These are phyloP conservation scores for Phialocephala subalpina DNA, from an alignment of 2,329 filamentous ascomycete species.

Conservation along the genomic window DNA sequence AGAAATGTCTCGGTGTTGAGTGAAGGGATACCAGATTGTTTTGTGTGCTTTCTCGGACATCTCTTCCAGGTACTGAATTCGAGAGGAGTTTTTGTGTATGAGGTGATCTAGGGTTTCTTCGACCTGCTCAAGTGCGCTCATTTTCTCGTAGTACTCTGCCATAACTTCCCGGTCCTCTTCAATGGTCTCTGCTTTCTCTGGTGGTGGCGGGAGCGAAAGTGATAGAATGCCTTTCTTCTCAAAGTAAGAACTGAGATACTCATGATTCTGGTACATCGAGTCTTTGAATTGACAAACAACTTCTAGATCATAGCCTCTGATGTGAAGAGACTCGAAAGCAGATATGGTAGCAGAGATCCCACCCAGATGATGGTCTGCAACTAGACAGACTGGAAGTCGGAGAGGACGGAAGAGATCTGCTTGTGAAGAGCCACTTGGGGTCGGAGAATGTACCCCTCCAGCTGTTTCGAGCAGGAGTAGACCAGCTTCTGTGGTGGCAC, in stretches of 20 bases:
- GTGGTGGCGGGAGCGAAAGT: conserved; percentile 65
- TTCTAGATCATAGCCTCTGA: conserved; percentile 82
- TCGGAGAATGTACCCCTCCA: conserved; percentile 82
- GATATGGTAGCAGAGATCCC: conserved; percentile 84
- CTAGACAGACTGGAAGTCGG: conserved; percentile 75
- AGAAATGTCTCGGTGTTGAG: conserved; percentile 74
- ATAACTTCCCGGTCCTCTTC: conserved; percentile 64
- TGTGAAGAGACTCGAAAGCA: conserved; percentile 77
- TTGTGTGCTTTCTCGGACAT: conserved; percentile 69
- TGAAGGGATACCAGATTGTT: conserved; percentile 87
- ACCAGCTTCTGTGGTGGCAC: conserved; percentile 53
- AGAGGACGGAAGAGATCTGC: conserved; percentile 80
- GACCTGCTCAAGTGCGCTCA: conserved; percentile 50
- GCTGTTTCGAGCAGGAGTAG: conserved; percentile 82
- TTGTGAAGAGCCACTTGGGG: conserved; percentile 78
- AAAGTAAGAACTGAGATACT: conserved; percentile 75
- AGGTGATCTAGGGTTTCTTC: conserved; percentile 59
- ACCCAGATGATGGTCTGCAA: conserved; percentile 79
- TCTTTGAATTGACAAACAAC: conserved; percentile 75
- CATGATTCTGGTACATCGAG: conserved; percentile 70
- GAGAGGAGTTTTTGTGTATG: conserved; percentile 58
- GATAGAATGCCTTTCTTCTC: conserved; percentile 63
- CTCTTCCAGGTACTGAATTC: conserved; percentile 65
- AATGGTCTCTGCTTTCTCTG: conserved; percentile 49
- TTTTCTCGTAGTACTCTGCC: conserved; percentile 67